A percentile compares a stretch with the other conserved stretches of the same genome.
These are phyloP conservation scores for Schizophyllum commune DNA, from an alignment of 1,284 basidiomycete genomes.

Conservation along the genomic window DNA sequence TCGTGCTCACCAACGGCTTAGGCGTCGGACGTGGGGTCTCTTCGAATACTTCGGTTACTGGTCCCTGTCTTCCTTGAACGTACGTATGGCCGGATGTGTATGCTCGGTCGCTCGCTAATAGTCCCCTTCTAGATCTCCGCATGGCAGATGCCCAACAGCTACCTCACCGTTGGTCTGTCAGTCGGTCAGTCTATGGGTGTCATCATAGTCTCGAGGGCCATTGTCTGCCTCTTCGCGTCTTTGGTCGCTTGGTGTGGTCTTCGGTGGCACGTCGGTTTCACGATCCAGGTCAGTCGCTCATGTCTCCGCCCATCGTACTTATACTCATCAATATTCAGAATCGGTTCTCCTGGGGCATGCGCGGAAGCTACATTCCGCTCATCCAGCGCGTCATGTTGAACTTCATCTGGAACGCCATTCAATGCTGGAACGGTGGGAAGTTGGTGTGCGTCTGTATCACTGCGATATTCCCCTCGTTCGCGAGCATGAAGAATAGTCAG, in stretches of 20 bases:
- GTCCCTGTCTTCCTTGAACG: conserved; percentile 10
- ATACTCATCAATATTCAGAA: background rate
- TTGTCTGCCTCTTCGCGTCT: conserved; percentile 9
- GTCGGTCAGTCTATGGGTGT: conserved; percentile 13
- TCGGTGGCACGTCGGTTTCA: conserved; percentile 14
- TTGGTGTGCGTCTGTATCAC: conserved; percentile 1
- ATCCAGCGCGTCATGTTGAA: conserved; percentile 12
- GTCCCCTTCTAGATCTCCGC: conserved; percentile 5
- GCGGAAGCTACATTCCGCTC: conserved; percentile 12
- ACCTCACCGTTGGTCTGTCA: conserved; percentile 12
- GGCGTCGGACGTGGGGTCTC: conserved; percentile 11
- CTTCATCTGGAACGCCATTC: conserved; percentile 13
- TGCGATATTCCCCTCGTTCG: background rate
- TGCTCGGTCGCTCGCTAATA: background rate
- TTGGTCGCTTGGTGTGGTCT: conserved; percentile 12
- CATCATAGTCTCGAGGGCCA: conserved; percentile 10
- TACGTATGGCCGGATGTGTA: background rate
- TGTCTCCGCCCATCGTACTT: background rate
- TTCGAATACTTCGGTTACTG: conserved; percentile 13
- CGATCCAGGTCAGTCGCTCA: conserved; percentile 5
- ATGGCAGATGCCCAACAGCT: conserved; percentile 12
- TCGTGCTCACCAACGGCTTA: background rate
- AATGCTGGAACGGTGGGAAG: conserved; percentile 13
- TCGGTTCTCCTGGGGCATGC: conserved; percentile 13
- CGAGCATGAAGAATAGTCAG: background rate